phyloP scores from a whole-genome alignment of 495 filamentous ascomycete genomes.

The Penicillium bovifimosum region DNA sequence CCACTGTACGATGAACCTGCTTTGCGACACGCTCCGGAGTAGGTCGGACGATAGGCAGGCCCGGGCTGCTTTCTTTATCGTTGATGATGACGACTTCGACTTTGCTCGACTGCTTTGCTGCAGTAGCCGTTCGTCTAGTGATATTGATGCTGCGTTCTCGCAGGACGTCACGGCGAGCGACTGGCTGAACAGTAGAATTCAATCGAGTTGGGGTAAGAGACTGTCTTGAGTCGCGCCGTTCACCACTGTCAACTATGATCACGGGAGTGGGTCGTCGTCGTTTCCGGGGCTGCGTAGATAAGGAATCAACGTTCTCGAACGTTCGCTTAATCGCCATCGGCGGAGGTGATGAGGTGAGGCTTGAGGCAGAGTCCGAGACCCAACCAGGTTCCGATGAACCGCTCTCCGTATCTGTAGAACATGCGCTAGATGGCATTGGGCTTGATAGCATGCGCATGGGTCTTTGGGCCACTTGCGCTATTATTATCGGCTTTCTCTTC shows the following conservation, averaged over 20 bases:
- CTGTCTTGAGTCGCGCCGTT: background rate
- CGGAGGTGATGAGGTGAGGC: constrained; percentile 29
- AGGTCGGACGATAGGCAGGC: background rate
- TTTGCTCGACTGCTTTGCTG: constrained; percentile 8
- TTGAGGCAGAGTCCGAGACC: constrained; percentile 5
- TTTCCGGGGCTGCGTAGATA: constrained; percentile 22
- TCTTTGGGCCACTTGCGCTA: constrained; percentile 2
- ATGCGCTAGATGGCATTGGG: constrained; percentile 8
- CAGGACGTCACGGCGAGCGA: constrained; percentile 11
- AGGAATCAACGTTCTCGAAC: constrained; percentile 7
- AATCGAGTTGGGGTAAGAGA: background rate
- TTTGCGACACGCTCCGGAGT: constrained; percentile 9
- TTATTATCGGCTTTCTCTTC: constrained; percentile 14
- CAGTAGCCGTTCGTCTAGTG: background rate
- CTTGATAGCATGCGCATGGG: constrained; percentile 8
- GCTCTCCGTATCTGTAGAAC: constrained; percentile 28
- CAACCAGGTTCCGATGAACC: constrained; percentile 17
- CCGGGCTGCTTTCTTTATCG: constrained; percentile 5
- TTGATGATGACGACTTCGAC: constrained; percentile 40
- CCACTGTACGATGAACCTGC: constrained; percentile 16
- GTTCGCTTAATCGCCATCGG: constrained; percentile 24
- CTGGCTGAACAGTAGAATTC: constrained; percentile 8
- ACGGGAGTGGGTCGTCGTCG: constrained; percentile 19
- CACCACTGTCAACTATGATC: constrained; percentile 8
- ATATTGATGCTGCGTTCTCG: constrained; percentile 16